Evolutionary conservation across 1,284 basidiomycete species (phyloP).

Genomic region (Tilletia walkeri): DNA sequence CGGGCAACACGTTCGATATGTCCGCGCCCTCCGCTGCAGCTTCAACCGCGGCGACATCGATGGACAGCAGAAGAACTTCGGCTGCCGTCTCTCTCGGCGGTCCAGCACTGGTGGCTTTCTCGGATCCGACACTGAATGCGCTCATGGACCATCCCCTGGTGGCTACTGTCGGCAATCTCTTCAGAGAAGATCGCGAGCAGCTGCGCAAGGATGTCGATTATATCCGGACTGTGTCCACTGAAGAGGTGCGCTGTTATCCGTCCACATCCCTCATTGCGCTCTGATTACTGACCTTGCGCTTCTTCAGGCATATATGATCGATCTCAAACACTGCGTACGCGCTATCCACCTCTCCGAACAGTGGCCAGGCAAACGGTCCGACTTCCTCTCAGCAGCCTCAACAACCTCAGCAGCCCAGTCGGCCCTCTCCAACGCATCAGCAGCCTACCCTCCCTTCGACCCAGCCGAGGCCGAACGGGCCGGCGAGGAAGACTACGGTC

Average conservation of each 20-base stretch:
- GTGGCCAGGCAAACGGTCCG: slow-evolving; percentile 80
- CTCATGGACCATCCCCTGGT: slow-evolving; percentile 36
- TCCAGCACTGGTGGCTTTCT: slow-evolving; percentile 25
- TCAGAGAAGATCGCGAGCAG: slow-evolving; percentile 69
- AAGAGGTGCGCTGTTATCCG: slow-evolving; percentile 64
- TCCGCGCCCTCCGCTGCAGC: slow-evolving; percentile 17
- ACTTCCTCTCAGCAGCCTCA: slow-evolving; percentile 68
- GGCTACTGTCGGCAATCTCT: slow-evolving; percentile 69
- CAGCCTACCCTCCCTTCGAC: slow-evolving; percentile 6
- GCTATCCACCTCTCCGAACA: slow-evolving; percentile 79
- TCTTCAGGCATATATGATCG: slow-evolving; percentile 42
- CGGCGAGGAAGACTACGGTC: slow-evolving; percentile 68
- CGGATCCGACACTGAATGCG: slow-evolving; percentile 19
- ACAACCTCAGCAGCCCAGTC: background rate
- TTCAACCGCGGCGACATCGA: slow-evolving; percentile 25
- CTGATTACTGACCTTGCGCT: no score
- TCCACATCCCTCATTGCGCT: no score
- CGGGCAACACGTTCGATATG: background rate
- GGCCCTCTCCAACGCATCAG: background rate
- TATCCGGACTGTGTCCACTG: slow-evolving; percentile 69
- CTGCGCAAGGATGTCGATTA: slow-evolving; percentile 74
- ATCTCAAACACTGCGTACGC: slow-evolving; percentile 76
- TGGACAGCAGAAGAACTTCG: slow-evolving; percentile 20
- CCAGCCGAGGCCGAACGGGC: background rate
- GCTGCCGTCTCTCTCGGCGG: slow-evolving; percentile 30